phyloP scores from a whole-genome alignment of 805 yeast genomes.

The Kodamaea fukazawae region DNA sequence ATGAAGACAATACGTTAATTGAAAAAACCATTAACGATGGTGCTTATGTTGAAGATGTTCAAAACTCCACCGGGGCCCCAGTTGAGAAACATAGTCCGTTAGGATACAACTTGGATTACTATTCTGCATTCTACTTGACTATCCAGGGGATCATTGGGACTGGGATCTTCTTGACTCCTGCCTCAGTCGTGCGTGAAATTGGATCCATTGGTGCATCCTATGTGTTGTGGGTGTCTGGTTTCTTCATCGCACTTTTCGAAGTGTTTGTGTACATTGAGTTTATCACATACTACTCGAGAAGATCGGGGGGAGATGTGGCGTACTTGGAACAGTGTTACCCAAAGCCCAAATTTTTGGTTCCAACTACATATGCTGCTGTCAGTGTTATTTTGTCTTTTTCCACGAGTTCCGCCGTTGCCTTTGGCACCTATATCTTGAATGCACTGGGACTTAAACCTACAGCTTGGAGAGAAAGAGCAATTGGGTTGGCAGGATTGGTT shows the following conservation, averaged over 20 bases:
- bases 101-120: conserved; percentile 33
- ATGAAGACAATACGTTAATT: conserved; percentile 6
- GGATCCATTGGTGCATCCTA: conserved; percentile 45
- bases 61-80: conserved; percentile 36
- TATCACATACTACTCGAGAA: conserved; percentile 34
- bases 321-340: conserved; percentile 40
- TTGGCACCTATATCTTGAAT: conserved; percentile 30
- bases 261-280: conserved; percentile 40
- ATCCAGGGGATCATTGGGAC: conserved; percentile 73
- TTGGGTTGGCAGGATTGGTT: conserved; percentile 31
- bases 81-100: conserved; percentile 38
- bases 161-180: conserved; percentile 72
- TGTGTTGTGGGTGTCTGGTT: conserved; percentile 42
- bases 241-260: conserved; percentile 36
- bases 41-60: conserved; percentile 11
- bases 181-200: conserved; percentile 48
- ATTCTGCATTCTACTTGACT: conserved; percentile 59
- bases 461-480: conserved; percentile 36
- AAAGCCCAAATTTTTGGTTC: conserved; percentile 31
- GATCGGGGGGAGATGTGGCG: conserved; percentile 40
- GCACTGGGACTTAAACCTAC: conserved; percentile 30
- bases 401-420: conserved; percentile 37
- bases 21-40: conserved; percentile 7
- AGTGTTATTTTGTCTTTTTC: conserved; percentile 33
- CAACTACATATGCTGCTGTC: conserved; percentile 39